Base-by-base conservation (phyloP, 2,329 filamentous ascomycete genomes). In the Rhytidhysteron rufulum region DNA sequence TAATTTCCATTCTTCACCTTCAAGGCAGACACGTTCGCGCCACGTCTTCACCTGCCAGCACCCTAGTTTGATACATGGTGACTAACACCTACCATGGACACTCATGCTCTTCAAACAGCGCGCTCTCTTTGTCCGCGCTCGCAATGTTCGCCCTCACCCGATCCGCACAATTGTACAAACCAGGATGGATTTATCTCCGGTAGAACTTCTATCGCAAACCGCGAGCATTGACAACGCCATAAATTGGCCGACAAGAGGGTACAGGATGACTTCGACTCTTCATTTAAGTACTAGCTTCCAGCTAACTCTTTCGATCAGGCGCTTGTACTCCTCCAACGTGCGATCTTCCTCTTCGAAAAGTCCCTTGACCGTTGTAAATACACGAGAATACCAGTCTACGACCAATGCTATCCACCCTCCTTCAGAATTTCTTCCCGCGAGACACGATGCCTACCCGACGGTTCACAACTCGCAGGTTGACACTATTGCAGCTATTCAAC, bases 61-160 rank as follows among this genome's bases (percentile, higher is more conserved):
- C 13, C 8, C n/a, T 13, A 27, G 7, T 13, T 13, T 27, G 13
- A 27, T 27, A 13, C 24, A 7, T 27, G 24, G 24, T 27, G 13
- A 27, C 8, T 27, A 57, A 55, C 53, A 8, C 16, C 17, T 50
- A 54, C 49, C 43, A 65, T 65, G 60, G 62, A 60, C 57, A 46
- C 54, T 45, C 49, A 63, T 65, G 60, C 55, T 55, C 46, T 48
- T 45, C 51, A 50, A 44, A 50, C 50, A 44, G 52, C 47, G 59
- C 54, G 55, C 48, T 51, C 47, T 52, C 41, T 39, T 53, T 34
- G 42, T 47, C 42, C 49, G 53, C 53, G 58, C 50, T 49, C 50
- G 49, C 43, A 34, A 45, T 39, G 31, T 42, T 27, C 32, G 13
- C 21, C 39, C 24, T 17, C n/a, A 32, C 34, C 22, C 16, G 9